Percentiles rank a stretch among this genome's conserved stretches.
Evolutionary conservation across 805 yeast genomes (phyloP).

Genomic region (Pichia cabralensis): DNA sequence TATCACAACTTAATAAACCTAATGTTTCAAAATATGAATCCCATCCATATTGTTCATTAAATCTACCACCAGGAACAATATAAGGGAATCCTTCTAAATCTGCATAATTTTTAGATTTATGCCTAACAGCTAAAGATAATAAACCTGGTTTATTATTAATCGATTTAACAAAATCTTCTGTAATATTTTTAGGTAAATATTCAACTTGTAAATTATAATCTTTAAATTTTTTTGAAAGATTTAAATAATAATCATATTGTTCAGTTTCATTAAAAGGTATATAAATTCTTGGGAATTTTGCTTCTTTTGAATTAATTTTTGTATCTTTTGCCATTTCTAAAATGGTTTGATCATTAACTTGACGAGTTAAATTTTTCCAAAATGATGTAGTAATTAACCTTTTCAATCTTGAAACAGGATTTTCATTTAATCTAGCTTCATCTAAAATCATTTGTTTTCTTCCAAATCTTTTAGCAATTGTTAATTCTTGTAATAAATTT

Average conservation of each 20-base stretch:
- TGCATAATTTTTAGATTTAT: conserved; percentile 20
- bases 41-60: conserved; percentile 97
- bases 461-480: conserved; percentile 76
- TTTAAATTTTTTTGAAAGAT: conserved; percentile 45
- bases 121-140: conserved; percentile 66
- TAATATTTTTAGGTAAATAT: conserved; percentile 62
- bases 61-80: conserved; percentile 95
- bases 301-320: conserved; percentile 54
- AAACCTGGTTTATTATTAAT: conserved; percentile 79
- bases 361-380: conserved; percentile 73
- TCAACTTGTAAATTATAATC: conserved; percentile 59
- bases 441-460: conserved; percentile 70
- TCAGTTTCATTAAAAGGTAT: conserved; percentile 61
- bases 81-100: conserved; percentile 60
- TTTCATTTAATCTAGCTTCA: conserved; percentile 75
- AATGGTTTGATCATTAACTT: conserved; percentile 51
- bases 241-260: conserved; percentile 58
- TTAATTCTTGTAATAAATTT: conserved; percentile 77
- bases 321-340: conserved; percentile 68
- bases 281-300: conserved; percentile 65
- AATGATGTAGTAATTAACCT: conserved; percentile 67
- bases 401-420: conserved; percentile 70
- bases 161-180: conserved; percentile 68
- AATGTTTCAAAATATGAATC: conserved; percentile 89
- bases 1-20: conserved; percentile 63